A percentile compares a stretch with the other conserved stretches of the same genome.
phyloP scores from a whole-genome alignment of 768 basidiomycete genomes.

The Neoboletus magnificus region DNA sequence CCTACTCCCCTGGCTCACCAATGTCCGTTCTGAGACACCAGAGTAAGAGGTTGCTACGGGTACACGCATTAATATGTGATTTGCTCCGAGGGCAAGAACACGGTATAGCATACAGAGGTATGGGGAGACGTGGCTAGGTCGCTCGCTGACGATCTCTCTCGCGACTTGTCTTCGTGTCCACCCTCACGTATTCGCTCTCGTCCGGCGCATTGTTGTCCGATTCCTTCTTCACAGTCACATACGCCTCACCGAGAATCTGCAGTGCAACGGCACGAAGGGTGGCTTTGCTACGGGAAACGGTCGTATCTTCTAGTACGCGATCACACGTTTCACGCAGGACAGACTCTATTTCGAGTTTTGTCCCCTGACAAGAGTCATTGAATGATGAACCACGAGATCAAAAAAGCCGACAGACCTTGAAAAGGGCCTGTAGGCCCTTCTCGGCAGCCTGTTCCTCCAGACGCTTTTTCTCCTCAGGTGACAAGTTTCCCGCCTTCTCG shows the following conservation, averaged over 20 bases:
- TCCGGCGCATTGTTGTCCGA: constrained; percentile 37
- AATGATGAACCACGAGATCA: background rate
- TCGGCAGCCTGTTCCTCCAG: constrained; percentile 92
- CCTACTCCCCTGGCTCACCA: background rate
- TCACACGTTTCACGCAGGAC: constrained; percentile 88
- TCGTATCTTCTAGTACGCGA: constrained; percentile 61
- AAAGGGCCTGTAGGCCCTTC: constrained; percentile 86
- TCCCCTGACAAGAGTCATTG: constrained; percentile 48
- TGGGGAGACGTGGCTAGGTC: constrained; percentile 2
- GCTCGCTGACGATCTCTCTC: constrained; percentile 36
- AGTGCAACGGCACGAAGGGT: constrained; percentile 75
- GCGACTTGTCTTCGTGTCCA: constrained; percentile 72
- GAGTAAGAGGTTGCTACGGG: background rate
- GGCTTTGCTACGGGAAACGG: constrained; percentile 52
- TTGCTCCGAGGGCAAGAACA: background rate
- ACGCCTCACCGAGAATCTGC: constrained; percentile 83
- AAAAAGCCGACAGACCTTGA: constrained; percentile 57
- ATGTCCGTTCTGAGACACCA: background rate
- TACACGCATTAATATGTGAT: background rate
- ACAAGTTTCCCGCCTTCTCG: constrained; percentile 77
- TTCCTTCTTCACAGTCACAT: constrained; percentile 66
- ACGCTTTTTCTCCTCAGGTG: constrained; percentile 73
- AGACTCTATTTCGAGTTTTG: constrained; percentile 89
- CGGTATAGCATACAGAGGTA: constrained; percentile 9
- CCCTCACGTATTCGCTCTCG: constrained; percentile 77